Percentiles rank a stretch among this genome's conserved stretches.
These are phyloP conservation scores for Suillus alpinus DNA, from an alignment of 768 basidiomycete species.

Conservation along the genomic window DNA sequence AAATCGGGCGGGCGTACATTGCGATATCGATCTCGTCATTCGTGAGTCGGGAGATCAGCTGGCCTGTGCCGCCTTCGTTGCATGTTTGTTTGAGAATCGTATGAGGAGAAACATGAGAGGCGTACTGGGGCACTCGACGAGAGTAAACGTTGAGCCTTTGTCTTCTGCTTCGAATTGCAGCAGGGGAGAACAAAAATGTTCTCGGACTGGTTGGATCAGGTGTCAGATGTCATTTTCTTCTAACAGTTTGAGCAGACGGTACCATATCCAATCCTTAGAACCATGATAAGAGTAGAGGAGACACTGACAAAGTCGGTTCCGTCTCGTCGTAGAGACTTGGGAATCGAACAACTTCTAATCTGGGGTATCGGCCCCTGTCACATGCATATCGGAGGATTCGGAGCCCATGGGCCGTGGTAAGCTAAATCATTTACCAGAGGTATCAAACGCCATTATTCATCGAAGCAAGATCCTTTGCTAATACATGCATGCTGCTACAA, in stretches of 20 bases:
- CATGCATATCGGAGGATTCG: background rate
- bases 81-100: constrained; percentile 8
- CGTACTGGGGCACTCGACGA: constrained; percentile 88
- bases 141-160: constrained; percentile 66
- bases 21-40: constrained; percentile 80
- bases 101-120: background rate
- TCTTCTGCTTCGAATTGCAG: constrained; percentile 79
- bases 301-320: background rate
- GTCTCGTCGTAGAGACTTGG: background rate
- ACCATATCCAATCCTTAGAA: constrained; percentile 33
- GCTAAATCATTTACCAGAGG: too few relatives aligned
- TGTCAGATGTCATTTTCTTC: background rate
- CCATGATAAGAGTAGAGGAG: constrained; percentile 15
- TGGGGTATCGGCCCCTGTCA: background rate
- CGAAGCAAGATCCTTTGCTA: too few relatives aligned
- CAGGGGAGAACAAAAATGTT: constrained; percentile 91
- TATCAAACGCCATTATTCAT: too few relatives aligned
- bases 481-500: too few relatives aligned
- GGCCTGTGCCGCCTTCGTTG: constrained; percentile 75
- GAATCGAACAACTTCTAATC: background rate
- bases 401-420: background rate
- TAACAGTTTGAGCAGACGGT: background rate
- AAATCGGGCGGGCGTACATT: constrained; percentile 43
- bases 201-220: constrained; percentile 49
- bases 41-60: constrained; percentile 71